Evolutionary conservation across 2,329 filamentous ascomycete genomes (phyloP).

Genomic region (Botrytis deweyae): DNA sequence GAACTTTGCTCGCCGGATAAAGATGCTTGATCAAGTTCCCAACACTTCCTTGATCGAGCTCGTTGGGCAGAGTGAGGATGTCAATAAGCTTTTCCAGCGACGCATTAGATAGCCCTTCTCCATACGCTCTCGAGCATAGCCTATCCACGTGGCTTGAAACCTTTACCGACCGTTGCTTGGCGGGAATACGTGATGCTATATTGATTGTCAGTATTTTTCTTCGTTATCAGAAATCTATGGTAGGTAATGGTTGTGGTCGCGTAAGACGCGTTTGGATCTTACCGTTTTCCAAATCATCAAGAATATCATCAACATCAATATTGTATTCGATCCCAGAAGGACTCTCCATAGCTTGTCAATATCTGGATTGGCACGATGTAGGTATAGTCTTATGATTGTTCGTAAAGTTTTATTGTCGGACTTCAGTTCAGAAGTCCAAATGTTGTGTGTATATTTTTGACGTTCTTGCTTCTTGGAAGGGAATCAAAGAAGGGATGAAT

Average conservation of each 20-base stretch:
- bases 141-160: constrained; percentile 64
- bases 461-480: not conserved
- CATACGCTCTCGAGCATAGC: constrained; percentile 62
- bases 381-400: not conserved
- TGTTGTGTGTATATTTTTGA: not conserved
- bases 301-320: constrained; percentile 30
- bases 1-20: constrained; percentile 69
- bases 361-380: not conserved
- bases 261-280: constrained; percentile 27
- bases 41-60: constrained; percentile 74
- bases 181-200: constrained; percentile 57
- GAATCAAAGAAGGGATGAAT: not conserved
- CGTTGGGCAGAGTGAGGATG: constrained; percentile 63
- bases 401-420: not conserved
- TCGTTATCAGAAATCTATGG: not conserved
- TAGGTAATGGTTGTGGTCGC: not conserved
- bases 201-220: constrained; percentile 21
- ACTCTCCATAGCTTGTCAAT: constrained; percentile 2
- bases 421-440: not conserved
- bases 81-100: constrained; percentile 64
- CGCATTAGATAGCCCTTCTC: constrained; percentile 62
- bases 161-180: constrained; percentile 63
- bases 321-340: not conserved
- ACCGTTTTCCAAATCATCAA: constrained; percentile 36
- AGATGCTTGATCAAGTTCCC: constrained; percentile 69